These are phyloP conservation scores for Diaporthe nobilis DNA, from an alignment of 2,329 filamentous ascomycete genomes.

Conservation along the genomic window DNA sequence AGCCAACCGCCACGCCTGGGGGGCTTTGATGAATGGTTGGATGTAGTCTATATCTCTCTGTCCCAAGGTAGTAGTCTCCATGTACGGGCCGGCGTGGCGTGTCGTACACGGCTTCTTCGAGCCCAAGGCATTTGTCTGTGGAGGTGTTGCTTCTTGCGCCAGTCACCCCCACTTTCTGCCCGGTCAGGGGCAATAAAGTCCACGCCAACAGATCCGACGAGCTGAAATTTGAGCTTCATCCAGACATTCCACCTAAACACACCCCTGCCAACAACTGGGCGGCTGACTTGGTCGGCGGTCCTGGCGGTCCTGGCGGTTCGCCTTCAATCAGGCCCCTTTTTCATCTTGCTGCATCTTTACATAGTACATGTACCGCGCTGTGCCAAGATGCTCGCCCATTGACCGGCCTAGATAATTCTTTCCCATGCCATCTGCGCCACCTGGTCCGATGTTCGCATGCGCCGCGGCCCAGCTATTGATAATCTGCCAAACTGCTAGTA, in stretches of 20 bases:
- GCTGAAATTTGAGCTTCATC: slow-evolving; percentile 31
- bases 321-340: neutral
- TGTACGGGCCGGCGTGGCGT: neutral
- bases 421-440: slow-evolving; percentile 2
- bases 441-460: neutral
- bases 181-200: slow-evolving; percentile 26
- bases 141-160: slow-evolving; percentile 9
- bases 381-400: neutral
- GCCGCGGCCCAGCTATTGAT: neutral
- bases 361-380: neutral
- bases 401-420: slow-evolving; percentile 4
- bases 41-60: neutral
- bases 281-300: slow-evolving; percentile 9
- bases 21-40: neutral
- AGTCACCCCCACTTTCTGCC: slow-evolving; percentile 17
- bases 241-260: slow-evolving; percentile 10
- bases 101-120: neutral
- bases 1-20: neutral
- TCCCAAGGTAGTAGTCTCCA: neutral
- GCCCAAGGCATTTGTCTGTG: neutral
- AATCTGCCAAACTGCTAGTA: neutral
- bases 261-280: slow-evolving; percentile 22
- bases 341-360: neutral
- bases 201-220: slow-evolving; percentile 23
- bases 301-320: slow-evolving; percentile 7